phyloP scores from a whole-genome alignment of 2,329 filamentous ascomycete genomes.

The Massarina eburnea region DNA sequence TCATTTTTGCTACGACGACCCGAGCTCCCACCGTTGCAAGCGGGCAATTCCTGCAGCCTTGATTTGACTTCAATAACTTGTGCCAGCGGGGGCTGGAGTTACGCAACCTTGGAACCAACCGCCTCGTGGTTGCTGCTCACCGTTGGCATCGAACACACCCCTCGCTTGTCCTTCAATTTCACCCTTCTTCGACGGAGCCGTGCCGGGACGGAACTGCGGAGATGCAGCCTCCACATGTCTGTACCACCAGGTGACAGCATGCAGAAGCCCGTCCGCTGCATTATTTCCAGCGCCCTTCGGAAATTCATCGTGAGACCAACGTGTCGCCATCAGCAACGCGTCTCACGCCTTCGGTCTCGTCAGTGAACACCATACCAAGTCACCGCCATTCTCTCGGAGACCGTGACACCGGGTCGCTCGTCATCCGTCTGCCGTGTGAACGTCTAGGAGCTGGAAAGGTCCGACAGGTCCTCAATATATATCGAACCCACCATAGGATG shows the following conservation, averaged over 20 bases:
- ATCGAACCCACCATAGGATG: no score
- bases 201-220: no score
- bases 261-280: neutral
- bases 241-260: neutral
- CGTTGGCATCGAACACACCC: neutral
- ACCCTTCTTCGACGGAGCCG: neutral
- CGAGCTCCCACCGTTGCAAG: neutral
- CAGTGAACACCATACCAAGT: slow-evolving; percentile 8
- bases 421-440: no score
- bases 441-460: no score
- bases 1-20: neutral
- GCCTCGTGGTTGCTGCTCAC: no score
- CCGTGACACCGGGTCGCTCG: neutral
- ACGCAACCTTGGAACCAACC: no score
- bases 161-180: neutral
- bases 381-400: neutral
- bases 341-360: slow-evolving; percentile 27
- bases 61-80: no score
- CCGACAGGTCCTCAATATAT: no score
- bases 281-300: neutral
- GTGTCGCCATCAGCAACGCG: slow-evolving; percentile 21
- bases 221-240: neutral
- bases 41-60: neutral
- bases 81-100: no score
- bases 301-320: slow-evolving; percentile 6